These are phyloP conservation scores for Gracilaria gracilis DNA, from an alignment of 23 red algal species.

Conservation along the genomic window DNA sequence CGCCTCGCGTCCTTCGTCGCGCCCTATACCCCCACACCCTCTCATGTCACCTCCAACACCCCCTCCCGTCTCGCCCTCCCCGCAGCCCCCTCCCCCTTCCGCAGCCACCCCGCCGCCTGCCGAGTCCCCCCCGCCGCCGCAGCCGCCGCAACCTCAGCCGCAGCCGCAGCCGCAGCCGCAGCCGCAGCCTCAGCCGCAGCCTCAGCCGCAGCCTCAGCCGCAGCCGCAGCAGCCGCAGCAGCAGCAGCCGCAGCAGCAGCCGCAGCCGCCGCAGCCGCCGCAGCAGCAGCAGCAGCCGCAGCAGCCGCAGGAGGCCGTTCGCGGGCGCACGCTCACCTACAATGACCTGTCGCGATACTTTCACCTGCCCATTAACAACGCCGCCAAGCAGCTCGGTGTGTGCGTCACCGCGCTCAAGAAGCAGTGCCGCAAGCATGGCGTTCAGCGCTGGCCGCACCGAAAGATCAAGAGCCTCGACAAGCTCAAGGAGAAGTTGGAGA, in stretches of 20 bases:
- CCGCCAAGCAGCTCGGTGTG: conserved; percentile 78
- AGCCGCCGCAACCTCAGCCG: neutral
- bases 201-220: neutral
- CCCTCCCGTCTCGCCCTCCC: neutral
- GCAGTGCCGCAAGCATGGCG: conserved; percentile 81
- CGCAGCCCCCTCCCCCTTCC: neutral
- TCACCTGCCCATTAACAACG: conserved; percentile 83
- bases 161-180: neutral
- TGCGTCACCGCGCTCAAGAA: conserved; percentile 95
- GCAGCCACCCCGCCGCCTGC: neutral
- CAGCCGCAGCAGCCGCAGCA: neutral
- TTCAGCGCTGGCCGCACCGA: conserved; percentile 84
- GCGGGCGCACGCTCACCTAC: conserved; percentile 55
- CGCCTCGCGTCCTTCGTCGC: neutral
- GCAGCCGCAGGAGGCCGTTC: neutral
- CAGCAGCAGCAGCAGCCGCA: neutral
- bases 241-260: neutral
- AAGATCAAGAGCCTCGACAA: conserved; percentile 86
- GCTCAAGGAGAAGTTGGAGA: conserved; percentile 85
- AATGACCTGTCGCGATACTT: conserved; percentile 69
- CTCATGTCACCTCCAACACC: neutral
- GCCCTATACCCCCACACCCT: neutral
- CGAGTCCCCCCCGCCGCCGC: neutral
- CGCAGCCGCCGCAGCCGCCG: neutral
- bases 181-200: neutral